Evolutionary conservation across 805 yeast genomes (phyloP), one percentile per base, ranked within the genome.

Genomic region (Candida endomychidarum): DNA sequence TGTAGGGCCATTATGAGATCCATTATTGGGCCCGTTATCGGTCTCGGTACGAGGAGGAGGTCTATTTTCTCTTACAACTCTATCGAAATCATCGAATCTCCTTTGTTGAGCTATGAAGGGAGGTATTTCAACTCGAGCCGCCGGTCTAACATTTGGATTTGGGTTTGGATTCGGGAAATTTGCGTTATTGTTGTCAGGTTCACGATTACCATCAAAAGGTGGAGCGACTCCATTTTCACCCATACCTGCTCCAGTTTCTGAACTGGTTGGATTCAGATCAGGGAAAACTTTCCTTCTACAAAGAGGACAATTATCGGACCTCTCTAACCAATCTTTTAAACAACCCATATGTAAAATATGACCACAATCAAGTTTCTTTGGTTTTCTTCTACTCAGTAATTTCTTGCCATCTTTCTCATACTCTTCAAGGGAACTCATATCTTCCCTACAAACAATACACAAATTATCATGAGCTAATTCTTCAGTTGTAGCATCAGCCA

Each of bases 381-480:
- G 96, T 35, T 63, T 68, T 31, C 64, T 62, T 41, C 85, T 53
- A 6, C 53, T 24, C 7, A 63, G 40, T 15, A 64, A 34, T 21
- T 54, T 49, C 36, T 52, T 53, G 25, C 49, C 47, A 11, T 52
- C 48, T 2, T 33, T 24, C 24, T 69, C 41, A 65, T 65, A 51
- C 51, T 67, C 51, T 43, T 60, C 72, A 2, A 58, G 67, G 1
- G 79, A 55, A 5, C 70, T 59, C 91, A 91, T 83, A 46, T 87
- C 96, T 50, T 93, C 98, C 51, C 96, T 80, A 63, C 99, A 91
- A 28, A 91, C 84, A 46, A 88, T 88, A 63, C 99, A 86, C 56
- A 57, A 67, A 63, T 82, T 83, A 47, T 77, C 81, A 5, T 65
- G 51, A 1, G 46, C 75, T 42, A 86, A 67, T 32, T 86, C 90